Conservation (phyloP, 148 eudicot species). For the Fagopyrum esculentum region DNA sequence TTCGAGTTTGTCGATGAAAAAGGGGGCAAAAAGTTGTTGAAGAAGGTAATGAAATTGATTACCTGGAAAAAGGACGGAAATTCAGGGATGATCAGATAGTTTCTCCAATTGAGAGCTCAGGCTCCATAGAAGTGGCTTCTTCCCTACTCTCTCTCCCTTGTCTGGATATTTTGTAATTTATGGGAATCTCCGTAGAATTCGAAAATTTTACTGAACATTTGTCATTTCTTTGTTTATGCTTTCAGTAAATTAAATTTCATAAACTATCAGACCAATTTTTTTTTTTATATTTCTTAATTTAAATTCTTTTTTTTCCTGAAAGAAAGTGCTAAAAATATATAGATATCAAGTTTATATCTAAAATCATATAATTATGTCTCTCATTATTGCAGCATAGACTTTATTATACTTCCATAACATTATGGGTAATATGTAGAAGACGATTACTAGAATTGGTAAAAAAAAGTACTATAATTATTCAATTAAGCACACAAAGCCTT, state of each 20-base stretch:
- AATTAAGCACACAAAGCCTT: too few species aligned
- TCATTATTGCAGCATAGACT: too few species aligned
- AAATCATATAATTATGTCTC: too few species aligned
- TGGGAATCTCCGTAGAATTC: neutral
- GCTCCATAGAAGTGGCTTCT: conserved; percentile 1
- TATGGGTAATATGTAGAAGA: too few species aligned
- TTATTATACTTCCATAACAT: too few species aligned
- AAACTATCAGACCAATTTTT: neutral
- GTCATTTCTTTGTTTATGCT: neutral
- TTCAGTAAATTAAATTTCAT: neutral
- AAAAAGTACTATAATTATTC: too few species aligned
- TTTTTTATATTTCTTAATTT: too few species aligned
- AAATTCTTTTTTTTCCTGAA: neutral
- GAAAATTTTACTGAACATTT: neutral
- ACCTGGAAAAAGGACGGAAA: conserved; percentile 6
- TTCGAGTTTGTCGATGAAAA: neutral
- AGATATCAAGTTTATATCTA: too few species aligned
- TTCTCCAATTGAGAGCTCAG: conserved; percentile 8
- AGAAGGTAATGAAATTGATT: conserved; percentile 7
- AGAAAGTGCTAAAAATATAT: too few species aligned
- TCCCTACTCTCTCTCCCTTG: neutral
- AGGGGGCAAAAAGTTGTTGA: neutral
- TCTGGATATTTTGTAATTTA: conserved; percentile 4
- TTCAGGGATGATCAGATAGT: neutral
- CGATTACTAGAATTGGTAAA: too few species aligned